Evolutionary conservation across 345 rosid species (phyloP).

Genomic region (Corchorus olitorius): DNA sequence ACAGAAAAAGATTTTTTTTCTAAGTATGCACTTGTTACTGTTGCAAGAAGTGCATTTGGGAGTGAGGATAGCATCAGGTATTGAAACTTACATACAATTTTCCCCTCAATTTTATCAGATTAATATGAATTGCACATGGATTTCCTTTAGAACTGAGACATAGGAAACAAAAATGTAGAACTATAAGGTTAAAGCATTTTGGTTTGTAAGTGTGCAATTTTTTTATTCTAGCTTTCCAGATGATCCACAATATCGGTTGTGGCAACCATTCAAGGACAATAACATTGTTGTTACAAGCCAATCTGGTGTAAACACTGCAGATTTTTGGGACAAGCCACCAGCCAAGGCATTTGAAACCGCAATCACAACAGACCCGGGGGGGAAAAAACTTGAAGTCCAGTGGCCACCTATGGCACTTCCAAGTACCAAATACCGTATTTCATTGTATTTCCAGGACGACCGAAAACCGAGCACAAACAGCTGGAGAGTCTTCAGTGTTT

Average conservation of each 20-base stretch:
- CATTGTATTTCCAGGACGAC: constrained; percentile 83
- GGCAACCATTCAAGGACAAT: constrained; percentile 71
- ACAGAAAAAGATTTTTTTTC: constrained; percentile 38
- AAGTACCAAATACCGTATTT: constrained; percentile 60
- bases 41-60: constrained; percentile 69
- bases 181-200: constrained; percentile 16
- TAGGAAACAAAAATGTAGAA: background rate
- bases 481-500: constrained; percentile 79
- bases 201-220: constrained; percentile 15
- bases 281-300: constrained; percentile 41
- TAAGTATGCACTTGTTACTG: constrained; percentile 52
- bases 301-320: constrained; percentile 41
- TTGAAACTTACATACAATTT: constrained; percentile 12
- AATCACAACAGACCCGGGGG: constrained; percentile 58
- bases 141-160: background rate
- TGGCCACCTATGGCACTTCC: constrained; percentile 75
- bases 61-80: constrained; percentile 54
- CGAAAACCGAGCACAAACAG: constrained; percentile 52
- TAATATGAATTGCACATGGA: background rate
- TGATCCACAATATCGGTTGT: constrained; percentile 61
- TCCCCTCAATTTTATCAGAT: background rate
- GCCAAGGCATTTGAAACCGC: constrained; percentile 49
- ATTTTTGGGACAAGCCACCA: constrained; percentile 84
- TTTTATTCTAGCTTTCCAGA: constrained; percentile 72
- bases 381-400: constrained; percentile 49